phyloP scores from a whole-genome alignment of 1,139 yeast species.

The Scheffersomyces insectosa region DNA sequence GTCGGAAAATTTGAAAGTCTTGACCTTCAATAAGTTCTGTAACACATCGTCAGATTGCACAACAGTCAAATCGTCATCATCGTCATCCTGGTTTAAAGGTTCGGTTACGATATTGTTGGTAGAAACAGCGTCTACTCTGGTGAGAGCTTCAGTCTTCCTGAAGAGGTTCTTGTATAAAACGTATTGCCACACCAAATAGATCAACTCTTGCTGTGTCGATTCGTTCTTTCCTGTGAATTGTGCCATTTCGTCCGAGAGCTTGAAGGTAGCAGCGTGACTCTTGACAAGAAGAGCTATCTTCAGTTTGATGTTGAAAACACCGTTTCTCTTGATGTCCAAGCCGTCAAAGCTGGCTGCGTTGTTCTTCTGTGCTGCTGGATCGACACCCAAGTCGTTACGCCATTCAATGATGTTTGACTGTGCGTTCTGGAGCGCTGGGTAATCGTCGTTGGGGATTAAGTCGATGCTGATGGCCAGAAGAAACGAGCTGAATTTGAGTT shows the following conservation, averaged over 20 bases:
- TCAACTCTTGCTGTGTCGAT: slow-evolving; percentile 83
- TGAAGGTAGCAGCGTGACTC: slow-evolving; percentile 63
- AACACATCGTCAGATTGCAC: slow-evolving; percentile 69
- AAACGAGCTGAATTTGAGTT: slow-evolving; percentile 68
- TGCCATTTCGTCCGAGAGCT: slow-evolving; percentile 62
- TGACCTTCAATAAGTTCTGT: slow-evolving; percentile 53
- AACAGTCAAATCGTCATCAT: slow-evolving; percentile 43
- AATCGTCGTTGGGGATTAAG: slow-evolving; percentile 48
- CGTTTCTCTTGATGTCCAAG: slow-evolving; percentile 79
- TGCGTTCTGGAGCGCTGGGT: slow-evolving; percentile 35
- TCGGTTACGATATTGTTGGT: slow-evolving; percentile 15
- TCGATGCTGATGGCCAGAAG: slow-evolving; percentile 85
- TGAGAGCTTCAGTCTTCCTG: slow-evolving; percentile 38
- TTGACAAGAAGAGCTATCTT: slow-evolving; percentile 80
- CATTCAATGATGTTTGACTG: slow-evolving; percentile 44
- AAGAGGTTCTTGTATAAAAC: slow-evolving; percentile 70
- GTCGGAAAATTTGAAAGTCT: slow-evolving; percentile 66
- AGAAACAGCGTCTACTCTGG: slow-evolving; percentile 43
- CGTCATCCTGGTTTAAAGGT: slow-evolving; percentile 23
- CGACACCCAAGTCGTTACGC: slow-evolving; percentile 27
- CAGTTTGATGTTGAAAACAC: slow-evolving; percentile 64
- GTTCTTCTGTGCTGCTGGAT: slow-evolving; percentile 7
- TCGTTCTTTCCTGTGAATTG: slow-evolving; percentile 73
- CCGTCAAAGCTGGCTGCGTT: slow-evolving; percentile 63
- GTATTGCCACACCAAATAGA: slow-evolving; percentile 86